phyloP scores from a whole-genome alignment of 192 early-diverging fungal species.

The Backusella westeae region DNA sequence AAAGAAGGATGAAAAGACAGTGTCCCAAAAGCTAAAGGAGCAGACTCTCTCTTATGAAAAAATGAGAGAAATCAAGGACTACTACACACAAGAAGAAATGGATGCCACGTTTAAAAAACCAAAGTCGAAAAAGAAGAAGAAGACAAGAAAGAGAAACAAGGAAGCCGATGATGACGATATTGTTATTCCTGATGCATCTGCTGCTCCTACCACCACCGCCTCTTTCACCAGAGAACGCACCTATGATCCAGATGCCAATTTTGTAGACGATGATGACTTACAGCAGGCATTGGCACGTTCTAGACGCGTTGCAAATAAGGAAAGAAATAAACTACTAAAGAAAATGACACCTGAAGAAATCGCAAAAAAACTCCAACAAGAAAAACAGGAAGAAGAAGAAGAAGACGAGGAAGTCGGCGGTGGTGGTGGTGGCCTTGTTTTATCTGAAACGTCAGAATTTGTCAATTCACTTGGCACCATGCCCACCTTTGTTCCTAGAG shows the following conservation, averaged over 20 bases:
- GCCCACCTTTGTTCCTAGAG: constrained; percentile 7
- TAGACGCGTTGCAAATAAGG: constrained; percentile 59
- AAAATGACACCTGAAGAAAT: constrained; percentile 60
- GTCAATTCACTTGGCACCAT: constrained; percentile 55
- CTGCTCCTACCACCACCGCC: not conserved
- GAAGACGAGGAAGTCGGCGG: constrained; percentile 36
- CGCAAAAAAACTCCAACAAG: constrained; percentile 38
- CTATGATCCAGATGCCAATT: constrained; percentile 58
- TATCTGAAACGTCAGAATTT: constrained; percentile 90
- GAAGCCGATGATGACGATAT: constrained; percentile 45
- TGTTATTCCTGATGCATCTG: not conserved
- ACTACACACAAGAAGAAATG: constrained; percentile 88
- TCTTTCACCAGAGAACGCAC: not conserved
- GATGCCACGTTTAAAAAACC: constrained; percentile 75
- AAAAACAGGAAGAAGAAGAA: constrained; percentile 42
- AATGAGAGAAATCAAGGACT: constrained; percentile 75
- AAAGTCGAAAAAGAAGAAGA: constrained; percentile 70
- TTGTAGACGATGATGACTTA: constrained; percentile 95
- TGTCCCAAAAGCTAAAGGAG: constrained; percentile 46
- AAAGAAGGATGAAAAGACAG: constrained; percentile 18
- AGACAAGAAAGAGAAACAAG: constrained; percentile 41
- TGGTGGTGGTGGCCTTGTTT: constrained; percentile 49
- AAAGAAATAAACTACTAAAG: constrained; percentile 41
- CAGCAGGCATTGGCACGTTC: constrained; percentile 79
- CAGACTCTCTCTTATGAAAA: constrained; percentile 54